Evolutionary conservation across 2,329 filamentous ascomycete genomes (phyloP), one percentile per base, ranked within the genome.

Genomic region (Clathrospora elynae): DNA sequence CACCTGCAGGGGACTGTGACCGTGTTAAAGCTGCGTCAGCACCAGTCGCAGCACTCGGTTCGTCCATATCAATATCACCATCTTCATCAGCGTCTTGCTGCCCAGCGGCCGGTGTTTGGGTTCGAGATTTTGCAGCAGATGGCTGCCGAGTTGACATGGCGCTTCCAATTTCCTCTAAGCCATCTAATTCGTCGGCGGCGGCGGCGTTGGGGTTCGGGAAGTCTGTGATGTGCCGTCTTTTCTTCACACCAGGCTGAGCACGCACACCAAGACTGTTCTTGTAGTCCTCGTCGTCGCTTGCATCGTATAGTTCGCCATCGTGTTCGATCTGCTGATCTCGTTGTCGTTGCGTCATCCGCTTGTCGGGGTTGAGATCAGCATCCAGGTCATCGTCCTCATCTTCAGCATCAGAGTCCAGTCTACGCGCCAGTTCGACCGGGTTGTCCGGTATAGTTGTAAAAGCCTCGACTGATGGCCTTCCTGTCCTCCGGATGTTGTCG

Each of bases 261-360:
- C 81, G 84, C 26, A 90, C 79, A 11, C 90, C 92, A 55, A 93
- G 89, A 24, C 80, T 79, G 28, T 77, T 76, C 28, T 81, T 81
- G 70, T 90, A 82, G 8, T 95, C 90, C 59, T 97, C 92, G 46
- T 96, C 90, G 52, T 88, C 95, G 29, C 93, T 88, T 46, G 90
- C 88, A n/a, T 71, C 68, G 29, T 68, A 65, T 20, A 91, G 82
- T 64, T 96, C 92, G 57, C 87, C 88, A 6, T 88, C 83, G 44
- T 88, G 83, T 38, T 84, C 81, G 17, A 90, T 80, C 34, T 81
- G 84, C 68, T 90, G 85, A 52, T 97, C 92, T 77, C 88, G 90
- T 51, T 85, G 82, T 23, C 88, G 85, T 68, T 93, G 82, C 0
- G 90, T 95, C 71, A 86, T 84, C 17, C 92, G 86, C 41, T 81